Conservation (phyloP, 2,329 filamentous ascomycete species). For the Apiospora phragmitis region DNA sequence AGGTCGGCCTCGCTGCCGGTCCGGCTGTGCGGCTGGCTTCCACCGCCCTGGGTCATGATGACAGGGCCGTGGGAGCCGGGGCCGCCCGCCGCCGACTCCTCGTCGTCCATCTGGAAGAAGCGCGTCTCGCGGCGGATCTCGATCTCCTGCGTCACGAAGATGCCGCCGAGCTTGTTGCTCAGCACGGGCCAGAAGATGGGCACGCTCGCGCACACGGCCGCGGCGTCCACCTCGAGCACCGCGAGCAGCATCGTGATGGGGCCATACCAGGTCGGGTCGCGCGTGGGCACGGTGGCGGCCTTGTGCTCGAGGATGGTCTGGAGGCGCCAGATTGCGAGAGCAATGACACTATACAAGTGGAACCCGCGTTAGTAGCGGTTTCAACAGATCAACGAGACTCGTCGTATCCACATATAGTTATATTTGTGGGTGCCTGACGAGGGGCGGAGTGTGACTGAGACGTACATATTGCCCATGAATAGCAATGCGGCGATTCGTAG, state of each 20-base stretch:
- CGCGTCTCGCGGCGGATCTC: conserved; percentile 26
- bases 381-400: not conserved
- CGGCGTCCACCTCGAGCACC: conserved; percentile 27
- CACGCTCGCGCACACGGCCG: conserved; percentile 28
- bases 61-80: not conserved
- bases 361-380: not conserved
- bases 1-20: conserved; percentile 24
- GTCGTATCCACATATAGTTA: not conserved
- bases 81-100: conserved; percentile 20
- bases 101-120: conserved; percentile 20
- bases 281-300: conserved; percentile 31
- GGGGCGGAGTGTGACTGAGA: not conserved
- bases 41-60: conserved; percentile 11
- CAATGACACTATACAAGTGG: conserved; percentile 23
- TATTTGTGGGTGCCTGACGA: not conserved
- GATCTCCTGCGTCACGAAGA: conserved; percentile 30
- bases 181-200: conserved; percentile 32
- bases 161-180: conserved; percentile 25
- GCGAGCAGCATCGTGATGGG: conserved; percentile 27
- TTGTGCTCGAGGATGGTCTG: conserved; percentile 30
- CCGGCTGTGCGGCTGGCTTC: conserved; percentile 19
- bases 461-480: conserved; percentile 32
- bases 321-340: conserved; percentile 34
- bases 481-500: conserved; percentile 30
- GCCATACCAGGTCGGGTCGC: conserved; percentile 36